Evolutionary conservation across 2,329 filamentous ascomycete genomes (phyloP), one percentile per base, ranked within the genome.

Genomic region (Talaromyces sp.): DNA sequence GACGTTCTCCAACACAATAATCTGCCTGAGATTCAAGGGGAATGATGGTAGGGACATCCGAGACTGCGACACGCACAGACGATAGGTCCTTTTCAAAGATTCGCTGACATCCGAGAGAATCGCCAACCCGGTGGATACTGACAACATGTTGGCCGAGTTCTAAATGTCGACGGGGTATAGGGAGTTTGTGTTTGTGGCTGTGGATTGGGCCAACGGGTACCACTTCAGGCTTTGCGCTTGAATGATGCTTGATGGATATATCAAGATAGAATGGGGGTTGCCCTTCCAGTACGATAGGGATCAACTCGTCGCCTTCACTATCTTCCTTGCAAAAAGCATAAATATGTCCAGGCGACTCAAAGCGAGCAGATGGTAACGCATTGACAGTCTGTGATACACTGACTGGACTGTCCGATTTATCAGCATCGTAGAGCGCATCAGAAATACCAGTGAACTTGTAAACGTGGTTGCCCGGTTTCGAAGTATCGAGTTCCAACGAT

Each of bases 311-410:
- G 37, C 88, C 87, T 62, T 87, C 87, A 60, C 90, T 86, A 71
- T 97, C 92, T 65, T 93, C 88, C 75, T 93, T 90, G 79, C 95
- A 99, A 78, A 94, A 97, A 75, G 95, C 96, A 82, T 97, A 97
- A 0, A 92, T 93, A 76, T 95, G 95, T 16, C 93, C 93, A 3
- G 93, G 92, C 69, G 91, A 91, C 65, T 85, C 84, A 74, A 99
- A 99, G 5, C 85, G 83, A 3, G 93, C 95, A 2, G 88, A 87
- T 1, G 95, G 95, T 65, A 90, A 90, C 14, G 92, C 85, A 72
- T 97, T 90, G 59, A 99, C 92, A 27, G 85, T 89, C 76, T 99
- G 95, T 70, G 90, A 87, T 37, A 99, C 82, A 13, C 86, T 82
- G 39, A 97, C 76, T 5, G 89, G 86, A 22, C 83, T 81, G 72